Base-by-base conservation (phyloP, 75 land plant genomes). In the Cupressus sempervirens region DNA sequence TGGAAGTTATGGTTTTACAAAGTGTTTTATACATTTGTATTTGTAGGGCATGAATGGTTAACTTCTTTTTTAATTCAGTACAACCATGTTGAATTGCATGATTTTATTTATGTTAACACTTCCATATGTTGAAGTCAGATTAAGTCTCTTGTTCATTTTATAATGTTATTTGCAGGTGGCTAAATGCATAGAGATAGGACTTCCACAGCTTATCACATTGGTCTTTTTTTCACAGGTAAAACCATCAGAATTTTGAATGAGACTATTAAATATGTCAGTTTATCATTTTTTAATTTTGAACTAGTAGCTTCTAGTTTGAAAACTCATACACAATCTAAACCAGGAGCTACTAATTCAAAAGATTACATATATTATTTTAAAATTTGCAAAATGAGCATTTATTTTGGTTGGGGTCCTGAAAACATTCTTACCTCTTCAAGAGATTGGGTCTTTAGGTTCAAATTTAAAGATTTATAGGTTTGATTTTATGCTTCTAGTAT, bases 191-290 rank as follows among this genome's bases (percentile, higher is more conserved):
- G 97, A 95, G 77, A 93, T 95, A 81, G 99, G 99, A 16, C 91
- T 97, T 29, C 99, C 99, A 29, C 88, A 91, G 82, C 89, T 97
- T 46, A 93, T 97, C 73, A 20, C 92, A 34, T 84, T 97, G 11
- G 76, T 97, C 20, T 80, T 97, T 43, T 94, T 96, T 84, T 95
- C 98, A 20, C 95, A 96, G 95, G 99, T 96, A 87, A 16, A 56
- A 29, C n/a, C 83, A 23, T 46, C 32, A 76, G 53, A 50, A 50
- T 12, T 50, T 12, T 13, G 15, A 52, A 29, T 70, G 26, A 58
- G 8, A 52, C 68, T 18, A 29, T 73, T 67, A 43, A n/a, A n/a
- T n/a, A n/a, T n/a, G n/a, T n/a, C n/a, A n/a, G n/a, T n/a, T n/a
- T n/a, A n/a, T n/a, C n/a, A n/a, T n/a, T n/a, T n/a, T n/a, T n/a